Conservation (phyloP, 2,329 filamentous ascomycete genomes). For the Colletotrichum eleusines region DNA sequence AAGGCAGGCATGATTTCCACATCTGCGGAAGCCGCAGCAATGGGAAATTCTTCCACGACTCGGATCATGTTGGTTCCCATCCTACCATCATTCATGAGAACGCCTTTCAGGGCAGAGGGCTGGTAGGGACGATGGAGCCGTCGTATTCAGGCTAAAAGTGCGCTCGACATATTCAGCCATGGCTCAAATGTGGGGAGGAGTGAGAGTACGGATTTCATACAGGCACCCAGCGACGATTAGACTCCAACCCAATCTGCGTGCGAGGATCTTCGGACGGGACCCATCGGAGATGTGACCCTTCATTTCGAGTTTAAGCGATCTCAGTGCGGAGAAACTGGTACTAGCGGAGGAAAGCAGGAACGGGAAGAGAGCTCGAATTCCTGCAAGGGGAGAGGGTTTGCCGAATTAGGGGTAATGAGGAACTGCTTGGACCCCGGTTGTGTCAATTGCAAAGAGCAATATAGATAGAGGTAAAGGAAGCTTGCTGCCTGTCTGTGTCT, state of each 20-base stretch:
- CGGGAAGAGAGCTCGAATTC: not conserved
- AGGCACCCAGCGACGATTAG: conserved; percentile 4
- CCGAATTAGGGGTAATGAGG: not conserved
- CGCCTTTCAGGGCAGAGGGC: not conserved
- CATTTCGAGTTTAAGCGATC: conserved; percentile 28
- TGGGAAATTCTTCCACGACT: conserved; percentile 12
- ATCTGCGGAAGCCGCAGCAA: conserved; percentile 26
- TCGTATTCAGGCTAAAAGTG: conserved; percentile 40
- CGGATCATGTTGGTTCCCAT: conserved; percentile 2
- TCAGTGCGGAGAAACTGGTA: conserved; percentile 27
- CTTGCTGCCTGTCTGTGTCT: not conserved
- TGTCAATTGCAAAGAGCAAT: not conserved
- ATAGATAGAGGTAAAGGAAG: not conserved
- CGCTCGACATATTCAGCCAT: conserved; percentile 31
- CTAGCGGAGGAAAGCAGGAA: conserved; percentile 16
- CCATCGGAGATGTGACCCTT: conserved; percentile 30
- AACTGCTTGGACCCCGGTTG: not conserved
- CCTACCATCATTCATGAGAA: not conserved
- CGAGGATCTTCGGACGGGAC: conserved; percentile 6
- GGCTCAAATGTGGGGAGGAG: conserved; percentile 16
- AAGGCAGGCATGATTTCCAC: conserved; percentile 7
- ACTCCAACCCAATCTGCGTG: conserved; percentile 7
- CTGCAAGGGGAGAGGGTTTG: not conserved
- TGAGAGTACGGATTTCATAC: not conserved
- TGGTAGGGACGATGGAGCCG: conserved; percentile 13